A percentile compares a stretch with the other conserved stretches of the same genome.
These are phyloP conservation scores for Dothideomycetidae sp. DNA, from an alignment of 2,329 filamentous ascomycete genomes.

Conservation along the genomic window DNA sequence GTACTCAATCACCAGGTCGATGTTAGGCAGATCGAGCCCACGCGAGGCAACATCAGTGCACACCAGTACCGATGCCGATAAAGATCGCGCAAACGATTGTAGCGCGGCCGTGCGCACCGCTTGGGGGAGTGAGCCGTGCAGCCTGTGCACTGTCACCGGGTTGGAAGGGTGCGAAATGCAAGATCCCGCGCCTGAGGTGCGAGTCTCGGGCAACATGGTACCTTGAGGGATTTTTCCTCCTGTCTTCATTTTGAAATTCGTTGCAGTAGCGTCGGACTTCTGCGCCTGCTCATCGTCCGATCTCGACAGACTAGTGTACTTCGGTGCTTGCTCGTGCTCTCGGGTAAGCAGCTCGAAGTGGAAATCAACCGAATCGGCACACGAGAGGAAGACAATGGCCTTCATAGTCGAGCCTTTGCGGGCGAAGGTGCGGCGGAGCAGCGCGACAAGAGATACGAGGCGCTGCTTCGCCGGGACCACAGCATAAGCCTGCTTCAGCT, in stretches of 20 bases:
- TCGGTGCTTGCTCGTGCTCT: too few relatives aligned
- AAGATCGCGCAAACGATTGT: constrained; percentile 59
- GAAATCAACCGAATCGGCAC: constrained; percentile 92
- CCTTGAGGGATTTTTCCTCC: constrained; percentile 29
- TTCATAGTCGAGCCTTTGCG: constrained; percentile 89
- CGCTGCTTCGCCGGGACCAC: constrained; percentile 81
- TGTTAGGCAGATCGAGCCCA: constrained; percentile 85
- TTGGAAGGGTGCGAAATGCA: constrained; percentile 43
- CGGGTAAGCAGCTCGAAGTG: constrained; percentile 71
- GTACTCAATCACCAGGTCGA: constrained; percentile 91
- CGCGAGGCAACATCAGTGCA: constrained; percentile 94
- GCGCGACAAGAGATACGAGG: constrained; percentile 70
- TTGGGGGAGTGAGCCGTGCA: constrained; percentile 86
- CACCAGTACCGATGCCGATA: constrained; percentile 66
- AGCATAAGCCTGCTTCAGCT: constrained; percentile 84
- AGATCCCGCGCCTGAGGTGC: constrained; percentile 53
- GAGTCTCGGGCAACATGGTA: constrained; percentile 24
- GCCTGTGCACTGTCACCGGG: constrained; percentile 65
- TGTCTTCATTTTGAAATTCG: constrained; percentile 18
- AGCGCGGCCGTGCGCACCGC: constrained; percentile 77
- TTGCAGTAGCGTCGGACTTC: background rate
- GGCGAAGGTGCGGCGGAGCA: constrained; percentile 76
- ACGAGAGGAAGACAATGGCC: constrained; percentile 90
- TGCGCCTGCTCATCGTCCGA: constrained; percentile 17
- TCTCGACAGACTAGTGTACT: too few relatives aligned